A percentile compares a stretch with the other conserved stretches of the same genome.
Conservation (phyloP, 2,329 filamentous ascomycete species). For the Trichoderma afroharzianum region DNA sequence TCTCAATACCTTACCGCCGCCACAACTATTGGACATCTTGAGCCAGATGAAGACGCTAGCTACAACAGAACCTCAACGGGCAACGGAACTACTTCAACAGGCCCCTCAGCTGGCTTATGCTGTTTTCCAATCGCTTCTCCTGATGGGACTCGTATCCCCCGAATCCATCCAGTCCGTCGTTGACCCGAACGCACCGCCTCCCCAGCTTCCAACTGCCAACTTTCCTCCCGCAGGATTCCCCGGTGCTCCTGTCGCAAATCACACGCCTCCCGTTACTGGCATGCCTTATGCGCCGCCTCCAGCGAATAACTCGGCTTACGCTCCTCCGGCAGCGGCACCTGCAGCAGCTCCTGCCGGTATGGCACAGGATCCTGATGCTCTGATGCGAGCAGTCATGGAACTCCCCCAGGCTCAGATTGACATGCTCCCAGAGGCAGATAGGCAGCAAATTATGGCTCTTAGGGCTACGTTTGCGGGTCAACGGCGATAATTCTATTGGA, state of each 20-base stretch:
- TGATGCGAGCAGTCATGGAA: slow-evolving; percentile 77
- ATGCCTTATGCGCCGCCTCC: slow-evolving; percentile 46
- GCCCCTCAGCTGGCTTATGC: slow-evolving; percentile 92
- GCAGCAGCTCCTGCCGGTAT: slow-evolving; percentile 36
- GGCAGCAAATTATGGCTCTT: slow-evolving; percentile 75
- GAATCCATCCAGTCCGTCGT: slow-evolving; percentile 78
- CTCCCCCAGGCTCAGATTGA: slow-evolving; percentile 80
- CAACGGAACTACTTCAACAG: slow-evolving; percentile 79
- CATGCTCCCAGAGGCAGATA: slow-evolving; percentile 68
- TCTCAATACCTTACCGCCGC: slow-evolving; percentile 77
- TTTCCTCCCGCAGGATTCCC: slow-evolving; percentile 38
- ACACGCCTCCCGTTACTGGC: slow-evolving; percentile 46
- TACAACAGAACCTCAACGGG: slow-evolving; percentile 75
- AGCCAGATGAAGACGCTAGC: slow-evolving; percentile 91
- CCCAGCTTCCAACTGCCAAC: slow-evolving; percentile 27
- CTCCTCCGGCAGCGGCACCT: slow-evolving; percentile 29
- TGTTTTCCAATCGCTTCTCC: slow-evolving; percentile 87
- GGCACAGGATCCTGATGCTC: slow-evolving; percentile 60
- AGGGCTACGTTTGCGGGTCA: slow-evolving; percentile 58
- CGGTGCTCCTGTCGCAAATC: slow-evolving; percentile 35
- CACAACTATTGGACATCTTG: slow-evolving; percentile 89
- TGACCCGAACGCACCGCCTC: slow-evolving; percentile 51
- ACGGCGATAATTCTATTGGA: slow-evolving; percentile 25
- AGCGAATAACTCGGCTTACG: slow-evolving; percentile 35
- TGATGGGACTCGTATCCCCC: slow-evolving; percentile 89